Evolutionary conservation across 2,329 filamentous ascomycete genomes (phyloP), one percentile per base, ranked within the genome.

Genomic region (Xylariomycetidae sp.): DNA sequence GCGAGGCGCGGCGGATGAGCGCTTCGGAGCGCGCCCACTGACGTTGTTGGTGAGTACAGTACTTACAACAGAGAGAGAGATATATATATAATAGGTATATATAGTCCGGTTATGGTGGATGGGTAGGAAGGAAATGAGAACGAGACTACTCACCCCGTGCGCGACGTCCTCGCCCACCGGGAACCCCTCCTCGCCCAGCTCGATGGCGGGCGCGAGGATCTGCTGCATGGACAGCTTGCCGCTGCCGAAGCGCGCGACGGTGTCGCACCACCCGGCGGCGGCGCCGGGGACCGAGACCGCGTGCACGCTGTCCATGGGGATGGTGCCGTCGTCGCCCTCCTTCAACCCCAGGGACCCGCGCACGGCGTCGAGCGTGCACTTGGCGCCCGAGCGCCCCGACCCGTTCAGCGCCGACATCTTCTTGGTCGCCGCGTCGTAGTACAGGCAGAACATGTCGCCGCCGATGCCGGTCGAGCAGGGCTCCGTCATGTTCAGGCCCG

Each of bases 361-460:
- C 34, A 94, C 72, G 19, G 67, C 70, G 33, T 87, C 80, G 1
- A 93, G 68, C 0, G 79, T 84, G 42, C 66, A 78, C 23, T 81
- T 77, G 32, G 63, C 69, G 4, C 85, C 79, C 4, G 87, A 77
- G 18, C 92, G 79, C n/a, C 92, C 92, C 2, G 89, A 95, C 14
- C 89, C 92, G 59, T 98, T 98, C 59, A 96, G 67, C 8, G 88
- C 85, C 34, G 79, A 82, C 7, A 96, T 82, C 43, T 84, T 83
- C 54, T 84, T 83, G 0, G 81, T 85, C 48, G 82, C 75, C 25
- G 87, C 86, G 55, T 93, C 76, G 66, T 90, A 96, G 69, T 78
- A 95, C 22, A 96, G 76, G 59, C 89, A 89, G 64, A 96, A 98
- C 79, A 95, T 88, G 63, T 98, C 92, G 42, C 92, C 92, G 37